A percentile compares a stretch with the other conserved stretches of the same genome.
These are phyloP conservation scores for Xylaria sp. DNA, from an alignment of 2,329 filamentous ascomycete species.

Conservation along the genomic window DNA sequence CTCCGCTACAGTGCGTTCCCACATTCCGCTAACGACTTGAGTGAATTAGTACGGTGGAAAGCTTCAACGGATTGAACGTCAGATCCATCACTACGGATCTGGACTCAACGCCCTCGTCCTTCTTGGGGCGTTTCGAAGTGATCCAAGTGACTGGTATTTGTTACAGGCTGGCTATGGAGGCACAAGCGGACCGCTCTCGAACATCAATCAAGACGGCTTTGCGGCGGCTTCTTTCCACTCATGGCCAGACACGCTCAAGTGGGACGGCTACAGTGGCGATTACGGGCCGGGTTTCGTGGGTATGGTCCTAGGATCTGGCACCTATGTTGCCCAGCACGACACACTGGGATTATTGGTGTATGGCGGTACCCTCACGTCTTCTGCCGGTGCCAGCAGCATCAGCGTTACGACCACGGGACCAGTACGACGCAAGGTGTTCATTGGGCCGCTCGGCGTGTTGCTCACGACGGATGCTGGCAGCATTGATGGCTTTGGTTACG, in stretches of 20 bases:
- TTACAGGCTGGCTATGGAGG: conserved; percentile 67
- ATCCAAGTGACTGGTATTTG: conserved; percentile 60
- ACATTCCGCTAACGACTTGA: conserved; percentile 8
- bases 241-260: conserved; percentile 64
- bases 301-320: conserved; percentile 60
- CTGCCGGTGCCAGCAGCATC: conserved; percentile 40
- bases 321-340: conserved; percentile 60
- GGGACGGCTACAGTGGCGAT: conserved; percentile 68
- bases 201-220: conserved; percentile 66
- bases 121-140: conserved; percentile 61
- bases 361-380: conserved; percentile 56
- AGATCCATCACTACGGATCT: conserved; percentile 71
- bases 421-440: conserved; percentile 59
- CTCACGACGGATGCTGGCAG: conserved; percentile 58
- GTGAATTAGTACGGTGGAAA: conserved; percentile 54
- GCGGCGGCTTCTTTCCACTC: conserved; percentile 67
- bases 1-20: neutral
- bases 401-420: conserved; percentile 58
- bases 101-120: conserved; percentile 67
- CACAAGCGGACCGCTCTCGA: conserved; percentile 63
- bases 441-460: conserved; percentile 58
- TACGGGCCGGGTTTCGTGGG: conserved; percentile 68
- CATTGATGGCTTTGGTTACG: conserved; percentile 54
- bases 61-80: conserved; percentile 57
- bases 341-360: conserved; percentile 61